Evolutionary conservation across 2,329 filamentous ascomycete genomes (phyloP), one percentile per base, ranked within the genome.

Genomic region (Hypoxylon sp.): DNA sequence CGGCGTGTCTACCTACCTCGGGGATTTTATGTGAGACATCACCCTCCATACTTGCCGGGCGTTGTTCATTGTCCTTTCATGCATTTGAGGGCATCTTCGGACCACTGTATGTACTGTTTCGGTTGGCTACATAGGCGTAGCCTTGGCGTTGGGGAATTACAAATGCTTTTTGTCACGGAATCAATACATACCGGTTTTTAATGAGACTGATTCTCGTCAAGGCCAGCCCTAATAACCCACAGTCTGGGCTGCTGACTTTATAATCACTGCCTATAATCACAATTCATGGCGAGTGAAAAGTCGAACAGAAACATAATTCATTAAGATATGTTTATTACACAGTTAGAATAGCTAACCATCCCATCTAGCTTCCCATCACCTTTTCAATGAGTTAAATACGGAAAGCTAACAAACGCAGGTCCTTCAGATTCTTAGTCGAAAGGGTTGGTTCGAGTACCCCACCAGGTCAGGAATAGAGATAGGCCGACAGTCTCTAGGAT

Each of bases 401-500:
- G 52, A 33, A 67, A 70, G 61, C 68, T 70, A 71, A 73, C 66
- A 69, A 61, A 72, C 61, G 71, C 51, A 46, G 54, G 61, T 44
- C 65, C 63, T 54, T 65, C 50, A 53, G 59, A 70, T 46, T 50
- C 62, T n/a, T 92, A 94, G 79, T 94, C 90, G 82, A 97, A 97
- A 68, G 94, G 94, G 86, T 94, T 95, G 83, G 94, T 96, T 80
- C 92, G 91, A 78, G 95, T 98, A 78, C 95, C 95, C 95, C 95
- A 98, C 92, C 93, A 98, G 80, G 94, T 97, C 76, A 98, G 87
- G 88, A 98, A 94, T 78, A 97, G 81, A 71, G 92, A 94, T 65
- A 98, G 88, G 72, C 95, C 96, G 67, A 98, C 89, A 2, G 96
- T 98, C 89, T 98, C 96, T 75, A 97, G 88, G 75, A 96, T 84